Evolutionary conservation across 2,329 filamentous ascomycete species (phyloP).

Genomic region (Fusarium verrucosum): DNA sequence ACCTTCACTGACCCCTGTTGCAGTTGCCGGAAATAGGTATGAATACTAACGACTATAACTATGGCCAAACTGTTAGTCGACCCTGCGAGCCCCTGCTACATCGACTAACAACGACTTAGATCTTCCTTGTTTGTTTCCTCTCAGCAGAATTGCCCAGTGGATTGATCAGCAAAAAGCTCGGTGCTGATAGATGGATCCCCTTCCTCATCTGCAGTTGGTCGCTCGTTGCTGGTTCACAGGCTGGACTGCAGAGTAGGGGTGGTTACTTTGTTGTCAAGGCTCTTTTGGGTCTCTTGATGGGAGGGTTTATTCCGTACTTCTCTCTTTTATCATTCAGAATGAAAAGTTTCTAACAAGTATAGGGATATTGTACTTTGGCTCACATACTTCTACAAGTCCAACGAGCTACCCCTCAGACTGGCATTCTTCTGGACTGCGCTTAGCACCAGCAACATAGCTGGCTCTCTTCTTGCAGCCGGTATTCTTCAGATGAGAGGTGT

Average conservation of each 20-base stretch:
- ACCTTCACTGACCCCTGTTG: not conserved
- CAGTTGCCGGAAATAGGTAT: constrained; percentile 52
- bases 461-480: constrained; percentile 58
- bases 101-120: constrained; percentile 41
- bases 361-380: constrained; percentile 69
- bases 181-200: constrained; percentile 58
- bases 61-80: constrained; percentile 50
- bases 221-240: constrained; percentile 52
- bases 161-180: constrained; percentile 60
- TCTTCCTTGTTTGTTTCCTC: constrained; percentile 57
- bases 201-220: constrained; percentile 55
- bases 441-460: constrained; percentile 63
- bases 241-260: constrained; percentile 49
- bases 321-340: fast-evolving
- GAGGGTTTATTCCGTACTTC: constrained; percentile 59
- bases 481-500: constrained; percentile 52
- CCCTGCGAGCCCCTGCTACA: not conserved
- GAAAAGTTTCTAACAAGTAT: not conserved
- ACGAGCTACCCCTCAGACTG: constrained; percentile 73
- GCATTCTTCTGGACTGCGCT: constrained; percentile 77
- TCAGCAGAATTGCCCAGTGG: constrained; percentile 60
- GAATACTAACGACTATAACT: constrained; percentile 58
- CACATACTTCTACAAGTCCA: constrained; percentile 78
- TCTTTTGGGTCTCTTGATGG: constrained; percentile 58
- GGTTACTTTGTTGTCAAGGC: constrained; percentile 55